These are phyloP conservation scores for Brassica incana DNA, from an alignment of 345 rosid species.

Conservation along the genomic window DNA sequence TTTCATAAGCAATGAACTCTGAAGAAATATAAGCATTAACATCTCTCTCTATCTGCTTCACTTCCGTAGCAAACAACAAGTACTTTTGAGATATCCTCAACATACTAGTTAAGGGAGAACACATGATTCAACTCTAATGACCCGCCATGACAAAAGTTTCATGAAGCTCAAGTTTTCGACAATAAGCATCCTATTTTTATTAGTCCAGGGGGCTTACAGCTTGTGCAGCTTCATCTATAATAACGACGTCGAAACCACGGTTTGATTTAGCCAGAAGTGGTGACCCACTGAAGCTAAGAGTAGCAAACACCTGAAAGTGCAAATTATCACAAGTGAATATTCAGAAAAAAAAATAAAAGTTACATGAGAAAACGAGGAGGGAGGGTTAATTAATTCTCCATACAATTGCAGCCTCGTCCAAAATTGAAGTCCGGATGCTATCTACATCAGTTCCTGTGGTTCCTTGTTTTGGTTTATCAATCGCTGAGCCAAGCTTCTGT, in stretches of 20 bases:
- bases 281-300: slow-evolving; percentile 97
- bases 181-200: background rate
- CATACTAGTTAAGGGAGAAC: background rate
- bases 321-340: slow-evolving; percentile 12
- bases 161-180: background rate
- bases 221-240: slow-evolving; percentile 99
- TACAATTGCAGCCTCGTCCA: slow-evolving; percentile 91
- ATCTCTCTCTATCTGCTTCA: slow-evolving; percentile 39
- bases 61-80: background rate
- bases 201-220: slow-evolving; percentile 67
- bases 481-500: slow-evolving; percentile 62
- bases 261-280: slow-evolving; percentile 61
- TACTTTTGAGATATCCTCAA: background rate
- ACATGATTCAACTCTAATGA: background rate
- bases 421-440: slow-evolving; percentile 68
- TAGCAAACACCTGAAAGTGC: slow-evolving; percentile 72
- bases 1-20: slow-evolving; percentile 5
- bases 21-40: slow-evolving; percentile 2
- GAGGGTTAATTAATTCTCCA: slow-evolving; percentile 25
- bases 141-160: background rate
- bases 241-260: slow-evolving; percentile 88
- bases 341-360: slow-evolving; percentile 6
- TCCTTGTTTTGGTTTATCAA: slow-evolving; percentile 73
- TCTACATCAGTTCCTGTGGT: slow-evolving; percentile 67
- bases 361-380: slow-evolving; percentile 16